Percentiles rank a stretch among this genome's conserved stretches.
These are phyloP conservation scores for Discostella stelligeroides DNA, from an alignment of 108 stramenopile genomes.

Conservation along the genomic window DNA sequence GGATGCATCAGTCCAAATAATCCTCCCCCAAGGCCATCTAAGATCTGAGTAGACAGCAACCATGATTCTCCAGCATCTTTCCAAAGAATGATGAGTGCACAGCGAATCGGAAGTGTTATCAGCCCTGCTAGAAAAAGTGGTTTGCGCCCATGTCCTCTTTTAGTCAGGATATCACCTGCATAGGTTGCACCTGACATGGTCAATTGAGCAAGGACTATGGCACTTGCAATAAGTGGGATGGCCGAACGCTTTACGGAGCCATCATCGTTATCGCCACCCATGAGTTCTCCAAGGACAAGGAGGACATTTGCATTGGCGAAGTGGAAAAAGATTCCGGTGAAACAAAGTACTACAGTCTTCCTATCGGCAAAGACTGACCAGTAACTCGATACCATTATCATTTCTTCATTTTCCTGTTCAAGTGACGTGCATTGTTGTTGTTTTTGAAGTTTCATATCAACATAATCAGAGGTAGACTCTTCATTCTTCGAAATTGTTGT, in stretches of 20 bases:
- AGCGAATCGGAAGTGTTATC: conserved; percentile 73
- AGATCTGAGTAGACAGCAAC: conserved; percentile 82
- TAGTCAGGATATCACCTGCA: conserved; percentile 65
- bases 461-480: conserved; percentile 19
- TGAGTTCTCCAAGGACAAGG: conserved; percentile 84
- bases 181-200: conserved; percentile 83
- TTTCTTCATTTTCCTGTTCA: conserved; percentile 7
- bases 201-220: conserved; percentile 80
- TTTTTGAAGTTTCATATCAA: conserved; percentile 40
- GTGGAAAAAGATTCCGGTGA: conserved; percentile 91
- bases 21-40: conserved; percentile 86
- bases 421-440: background rate
- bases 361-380: conserved; percentile 73
- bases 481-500: conserved; percentile 17
- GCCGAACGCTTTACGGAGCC: conserved; percentile 67
- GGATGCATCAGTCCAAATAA: conserved; percentile 85
- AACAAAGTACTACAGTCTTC: conserved; percentile 67
- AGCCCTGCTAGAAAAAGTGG: conserved; percentile 80
- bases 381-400: conserved; percentile 59
- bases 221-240: conserved; percentile 87
- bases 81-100: conserved; percentile 85
- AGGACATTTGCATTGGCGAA: conserved; percentile 91
- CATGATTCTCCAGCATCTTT: conserved; percentile 75
- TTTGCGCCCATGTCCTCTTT: conserved; percentile 71
- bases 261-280: conserved; percentile 83